Conservation (phyloP, 805 yeast species). For the Zygosaccharomyces lentus region DNA sequence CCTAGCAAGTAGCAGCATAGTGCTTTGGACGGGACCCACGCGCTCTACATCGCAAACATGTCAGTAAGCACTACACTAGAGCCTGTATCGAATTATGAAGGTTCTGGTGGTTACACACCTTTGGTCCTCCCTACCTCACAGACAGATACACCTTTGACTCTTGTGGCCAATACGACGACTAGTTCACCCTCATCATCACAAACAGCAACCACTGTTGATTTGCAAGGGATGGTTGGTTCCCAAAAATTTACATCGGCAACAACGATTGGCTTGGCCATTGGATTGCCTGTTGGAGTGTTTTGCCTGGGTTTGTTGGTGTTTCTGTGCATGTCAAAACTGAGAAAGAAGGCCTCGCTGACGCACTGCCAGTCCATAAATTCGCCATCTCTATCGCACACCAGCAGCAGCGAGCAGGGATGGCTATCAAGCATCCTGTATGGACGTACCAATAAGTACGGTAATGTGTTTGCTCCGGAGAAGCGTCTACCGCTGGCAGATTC, state of each 20-base stretch:
- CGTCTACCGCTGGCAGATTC: conserved; percentile 14
- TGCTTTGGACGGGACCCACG: not conserved
- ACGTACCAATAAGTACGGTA: not conserved
- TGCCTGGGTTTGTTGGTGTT: conserved; percentile 21
- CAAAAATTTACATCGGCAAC: conserved; percentile 13
- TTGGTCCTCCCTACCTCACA: not conserved
- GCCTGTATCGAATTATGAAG: conserved; percentile 1
- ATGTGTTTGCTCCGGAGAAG: conserved; percentile 8
- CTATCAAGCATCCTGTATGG: conserved; percentile 4
- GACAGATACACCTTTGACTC: conserved; percentile 1
- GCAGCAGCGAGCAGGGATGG: conserved; percentile 12
- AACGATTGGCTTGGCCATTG: conserved; percentile 30
- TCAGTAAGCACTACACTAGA: conserved; percentile 3
- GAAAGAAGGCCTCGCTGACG: conserved; percentile 6
- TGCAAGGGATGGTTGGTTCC: conserved; percentile 4
- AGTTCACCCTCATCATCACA: not conserved
- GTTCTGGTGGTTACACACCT: conserved; percentile 2
- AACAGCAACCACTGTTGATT: conserved; percentile 3
- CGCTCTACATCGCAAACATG: not conserved
- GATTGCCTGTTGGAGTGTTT: conserved; percentile 32
- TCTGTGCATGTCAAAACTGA: conserved; percentile 18
- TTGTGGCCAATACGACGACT: not conserved
- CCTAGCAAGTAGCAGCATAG: not conserved
- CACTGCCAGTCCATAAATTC: not conserved
- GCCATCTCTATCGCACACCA: not conserved